Conservation (phyloP, 2,329 filamentous ascomycete species). For the Cercospora nicotianae region DNA sequence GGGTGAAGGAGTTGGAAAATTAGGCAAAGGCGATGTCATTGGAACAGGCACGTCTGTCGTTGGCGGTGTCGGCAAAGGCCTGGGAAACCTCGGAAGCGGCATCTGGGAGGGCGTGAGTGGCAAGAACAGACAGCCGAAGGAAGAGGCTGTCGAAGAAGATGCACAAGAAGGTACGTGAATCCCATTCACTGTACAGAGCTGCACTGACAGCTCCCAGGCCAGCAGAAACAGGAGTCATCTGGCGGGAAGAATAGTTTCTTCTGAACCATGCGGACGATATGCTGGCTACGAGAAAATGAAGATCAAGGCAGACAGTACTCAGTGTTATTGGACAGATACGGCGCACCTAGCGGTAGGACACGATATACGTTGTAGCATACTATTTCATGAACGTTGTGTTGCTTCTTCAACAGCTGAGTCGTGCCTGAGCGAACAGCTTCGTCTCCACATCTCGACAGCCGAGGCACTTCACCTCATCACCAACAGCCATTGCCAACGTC, state of each 20-base stretch:
- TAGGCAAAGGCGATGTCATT: conserved; percentile 48
- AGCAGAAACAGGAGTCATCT: conserved; percentile 6
- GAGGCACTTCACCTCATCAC: conserved; percentile 8
- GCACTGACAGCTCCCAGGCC: background rate
- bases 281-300: conserved; percentile 10
- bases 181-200: background rate
- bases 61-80: conserved; percentile 41
- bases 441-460: conserved; percentile 12
- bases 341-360: background rate
- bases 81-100: conserved; percentile 34
- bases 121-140: conserved; percentile 29
- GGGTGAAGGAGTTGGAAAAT: conserved; percentile 48
- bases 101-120: conserved; percentile 38
- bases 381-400: background rate
- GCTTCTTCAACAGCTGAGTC: background rate
- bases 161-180: conserved; percentile 8
- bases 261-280: conserved; percentile 9
- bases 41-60: conserved; percentile 45
- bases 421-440: background rate
- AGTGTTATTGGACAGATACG: conserved; percentile 8
- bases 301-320: conserved; percentile 12
- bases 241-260: conserved; percentile 18
- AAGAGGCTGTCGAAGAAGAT: conserved; percentile 17
- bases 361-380: conserved; percentile 9
- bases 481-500: background rate